Percentiles rank a stretch among this genome's conserved stretches.
Evolutionary conservation across 2,329 filamentous ascomycete species (phyloP).

Genomic region (Aspergillus latus): DNA sequence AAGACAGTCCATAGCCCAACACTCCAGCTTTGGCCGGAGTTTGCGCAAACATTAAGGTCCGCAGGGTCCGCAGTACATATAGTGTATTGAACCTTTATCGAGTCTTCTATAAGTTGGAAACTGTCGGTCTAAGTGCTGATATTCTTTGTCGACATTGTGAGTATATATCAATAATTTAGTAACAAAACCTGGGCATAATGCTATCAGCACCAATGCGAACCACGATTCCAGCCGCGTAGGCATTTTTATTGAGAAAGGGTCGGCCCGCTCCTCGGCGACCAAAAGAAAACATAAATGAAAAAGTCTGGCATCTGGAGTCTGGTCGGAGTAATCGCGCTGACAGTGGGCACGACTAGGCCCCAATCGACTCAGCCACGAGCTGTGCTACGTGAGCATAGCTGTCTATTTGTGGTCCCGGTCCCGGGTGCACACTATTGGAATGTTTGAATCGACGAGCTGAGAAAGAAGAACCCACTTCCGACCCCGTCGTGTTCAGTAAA

Average conservation of each 20-base stretch:
- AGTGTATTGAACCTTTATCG: too few species aligned
- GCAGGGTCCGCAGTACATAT: too few species aligned
- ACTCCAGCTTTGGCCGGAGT: not conserved
- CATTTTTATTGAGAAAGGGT: conserved; percentile 4
- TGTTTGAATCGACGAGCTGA: not conserved
- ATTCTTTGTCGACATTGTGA: too few species aligned
- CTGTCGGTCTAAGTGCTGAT: too few species aligned
- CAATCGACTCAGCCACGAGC: not conserved
- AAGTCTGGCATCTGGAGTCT: too few species aligned
- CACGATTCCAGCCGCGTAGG: conserved; percentile 3
- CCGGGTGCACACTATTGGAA: not conserved
- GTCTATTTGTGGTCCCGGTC: not conserved
- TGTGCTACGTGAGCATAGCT: not conserved
- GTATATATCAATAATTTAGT: too few species aligned
- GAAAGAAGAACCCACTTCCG: not conserved
- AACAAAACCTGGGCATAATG: too few species aligned
- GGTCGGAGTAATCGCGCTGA: not conserved
- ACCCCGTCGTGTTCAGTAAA: not conserved
- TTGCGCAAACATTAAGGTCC: not conserved
- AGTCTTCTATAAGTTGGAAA: too few species aligned
- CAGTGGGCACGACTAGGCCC: not conserved
- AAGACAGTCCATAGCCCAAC: too few species aligned
- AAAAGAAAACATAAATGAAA: not conserved
- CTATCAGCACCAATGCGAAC: not conserved
- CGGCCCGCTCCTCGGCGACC: conserved; percentile 15